A percentile compares a stretch with the other conserved stretches of the same genome.
Evolutionary conservation across 352 stramenopile genomes (phyloP).

Genomic region (Elongisporangium prolatum): DNA sequence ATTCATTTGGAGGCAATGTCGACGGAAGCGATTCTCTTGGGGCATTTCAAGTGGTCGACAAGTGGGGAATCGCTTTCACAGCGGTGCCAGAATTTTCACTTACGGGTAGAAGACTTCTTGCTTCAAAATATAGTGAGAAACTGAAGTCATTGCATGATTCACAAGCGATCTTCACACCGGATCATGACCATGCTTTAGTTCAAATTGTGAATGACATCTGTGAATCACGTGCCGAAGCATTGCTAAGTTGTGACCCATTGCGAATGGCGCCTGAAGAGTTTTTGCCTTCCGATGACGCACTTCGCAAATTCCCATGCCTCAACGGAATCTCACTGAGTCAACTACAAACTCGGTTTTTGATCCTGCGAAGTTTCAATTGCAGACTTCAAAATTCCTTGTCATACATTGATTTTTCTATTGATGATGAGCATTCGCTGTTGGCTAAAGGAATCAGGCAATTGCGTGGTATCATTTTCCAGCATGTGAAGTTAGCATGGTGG

Average conservation of each 20-base stretch:
- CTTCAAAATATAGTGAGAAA: constrained; percentile 63
- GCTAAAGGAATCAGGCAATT: constrained; percentile 50
- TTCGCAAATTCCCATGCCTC: constrained; percentile 47
- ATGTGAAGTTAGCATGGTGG: constrained; percentile 88
- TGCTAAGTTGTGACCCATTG: constrained; percentile 78
- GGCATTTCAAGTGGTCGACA: constrained; percentile 36
- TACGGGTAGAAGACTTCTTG: constrained; percentile 64
- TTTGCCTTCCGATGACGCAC: constrained; percentile 54
- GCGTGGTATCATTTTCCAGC: constrained; percentile 78
- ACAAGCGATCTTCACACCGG: constrained; percentile 56
- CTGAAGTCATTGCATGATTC: constrained; percentile 58
- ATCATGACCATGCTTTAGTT: constrained; percentile 72
- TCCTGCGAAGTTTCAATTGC: constrained; percentile 87
- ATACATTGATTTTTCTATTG: constrained; percentile 79
- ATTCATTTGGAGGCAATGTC: neutral
- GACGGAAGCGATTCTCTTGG: neutral
- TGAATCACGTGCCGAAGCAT: constrained; percentile 64
- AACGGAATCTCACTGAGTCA: constrained; percentile 37
- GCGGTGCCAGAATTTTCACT: constrained; percentile 83
- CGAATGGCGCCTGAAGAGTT: constrained; percentile 83
- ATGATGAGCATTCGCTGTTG: constrained; percentile 57
- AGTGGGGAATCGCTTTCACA: constrained; percentile 86
- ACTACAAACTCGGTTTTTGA: constrained; percentile 77
- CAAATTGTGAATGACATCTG: constrained; percentile 84
- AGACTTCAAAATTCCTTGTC: constrained; percentile 80